Evolutionary conservation across 2,329 filamentous ascomycete species (phyloP).

Genomic region (Domatiomyces globalis): DNA sequence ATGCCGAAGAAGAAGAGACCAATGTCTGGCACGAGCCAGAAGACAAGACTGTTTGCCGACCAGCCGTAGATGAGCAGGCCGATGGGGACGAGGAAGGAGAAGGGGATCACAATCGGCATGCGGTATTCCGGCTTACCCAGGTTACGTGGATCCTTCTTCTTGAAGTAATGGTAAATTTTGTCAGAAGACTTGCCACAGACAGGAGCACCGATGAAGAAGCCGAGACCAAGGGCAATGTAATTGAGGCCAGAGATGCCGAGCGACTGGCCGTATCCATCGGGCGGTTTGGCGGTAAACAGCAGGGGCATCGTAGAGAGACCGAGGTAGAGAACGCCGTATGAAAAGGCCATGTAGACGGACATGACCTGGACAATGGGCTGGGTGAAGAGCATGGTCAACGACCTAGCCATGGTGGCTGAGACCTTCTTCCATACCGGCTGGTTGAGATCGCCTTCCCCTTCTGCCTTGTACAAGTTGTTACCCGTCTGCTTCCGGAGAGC

Average conservation of each 20-base stretch:
- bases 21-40: conserved; percentile 36
- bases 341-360: conserved; percentile 39
- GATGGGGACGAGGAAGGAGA: conserved; percentile 33
- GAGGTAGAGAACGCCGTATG: conserved; percentile 48
- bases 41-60: conserved; percentile 29
- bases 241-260: conserved; percentile 43
- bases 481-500: conserved; percentile 25
- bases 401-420: conserved; percentile 34
- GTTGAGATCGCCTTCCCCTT: conserved; percentile 20
- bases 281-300: conserved; percentile 32
- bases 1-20: conserved; percentile 32
- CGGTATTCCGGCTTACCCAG: conserved; percentile 38
- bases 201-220: conserved; percentile 42
- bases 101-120: conserved; percentile 40
- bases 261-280: conserved; percentile 35
- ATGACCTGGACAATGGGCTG: conserved; percentile 46
- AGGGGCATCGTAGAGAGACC: conserved; percentile 46
- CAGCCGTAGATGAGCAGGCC: conserved; percentile 40
- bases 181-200: conserved; percentile 34
- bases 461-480: conserved; percentile 20
- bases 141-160: conserved; percentile 15
- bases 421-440: conserved; percentile 18
- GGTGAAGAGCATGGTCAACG: conserved; percentile 38
- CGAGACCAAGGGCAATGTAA: conserved; percentile 45
- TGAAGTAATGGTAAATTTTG: conserved; percentile 23